These are phyloP conservation scores for Trichoderma asperelloides DNA, from an alignment of 495 filamentous ascomycete genomes.

Conservation along the genomic window DNA sequence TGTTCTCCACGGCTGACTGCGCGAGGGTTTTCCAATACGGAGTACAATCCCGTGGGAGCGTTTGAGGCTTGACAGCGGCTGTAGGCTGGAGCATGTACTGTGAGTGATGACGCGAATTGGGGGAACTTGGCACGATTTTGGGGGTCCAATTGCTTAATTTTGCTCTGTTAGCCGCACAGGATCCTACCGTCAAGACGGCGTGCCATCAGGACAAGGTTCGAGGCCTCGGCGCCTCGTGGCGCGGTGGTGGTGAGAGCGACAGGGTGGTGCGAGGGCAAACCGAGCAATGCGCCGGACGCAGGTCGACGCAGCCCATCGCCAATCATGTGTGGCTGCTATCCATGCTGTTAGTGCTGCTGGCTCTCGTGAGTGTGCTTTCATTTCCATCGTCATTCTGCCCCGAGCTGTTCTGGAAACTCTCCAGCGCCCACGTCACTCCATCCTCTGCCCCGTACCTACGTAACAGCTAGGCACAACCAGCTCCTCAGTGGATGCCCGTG, in stretches of 20 bases:
- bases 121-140: background rate
- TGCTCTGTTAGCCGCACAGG: background rate
- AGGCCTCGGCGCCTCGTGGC: background rate
- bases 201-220: background rate
- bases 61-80: background rate
- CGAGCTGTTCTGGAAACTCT: background rate
- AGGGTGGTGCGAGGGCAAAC: background rate
- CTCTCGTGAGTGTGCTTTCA: background rate
- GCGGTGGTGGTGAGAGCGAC: background rate
- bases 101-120: conserved; percentile 2
- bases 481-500: background rate
- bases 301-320: background rate
- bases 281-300: background rate
- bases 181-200: background rate
- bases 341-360: background rate
- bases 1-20: background rate
- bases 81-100: background rate
- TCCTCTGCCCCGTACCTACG: background rate
- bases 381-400: background rate
- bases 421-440: background rate
- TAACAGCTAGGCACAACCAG: background rate
- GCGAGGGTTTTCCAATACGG: background rate
- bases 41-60: background rate
- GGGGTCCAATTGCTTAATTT: background rate
- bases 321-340: background rate